Evolutionary conservation across 108 stramenopile genomes (phyloP).

Genomic region (Nitzschia inconspicua): DNA sequence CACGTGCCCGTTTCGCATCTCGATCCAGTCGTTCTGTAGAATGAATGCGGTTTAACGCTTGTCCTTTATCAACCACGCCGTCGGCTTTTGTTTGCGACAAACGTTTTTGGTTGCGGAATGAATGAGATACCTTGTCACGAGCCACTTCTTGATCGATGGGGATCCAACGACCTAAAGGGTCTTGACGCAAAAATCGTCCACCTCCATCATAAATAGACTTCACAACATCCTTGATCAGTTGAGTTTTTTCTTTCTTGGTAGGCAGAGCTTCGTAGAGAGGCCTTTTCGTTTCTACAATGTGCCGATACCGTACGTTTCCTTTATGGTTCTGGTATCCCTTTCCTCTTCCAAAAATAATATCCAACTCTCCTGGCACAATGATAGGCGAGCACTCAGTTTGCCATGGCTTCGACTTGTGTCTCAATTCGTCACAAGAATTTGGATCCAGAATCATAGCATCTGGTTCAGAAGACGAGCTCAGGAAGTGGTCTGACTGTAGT

Average conservation of each 20-base stretch:
- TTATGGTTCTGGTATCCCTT: constrained; percentile 15
- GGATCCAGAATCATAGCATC: too few species aligned
- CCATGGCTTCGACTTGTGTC: too few species aligned
- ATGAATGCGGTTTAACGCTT: too few species aligned
- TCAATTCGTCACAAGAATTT: too few species aligned
- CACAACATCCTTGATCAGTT: constrained; percentile 30
- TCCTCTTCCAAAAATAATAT: constrained; percentile 16
- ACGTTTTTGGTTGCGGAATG: constrained; percentile 27
- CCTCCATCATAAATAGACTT: constrained; percentile 10
- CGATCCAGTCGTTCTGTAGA: too few species aligned
- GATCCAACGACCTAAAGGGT: constrained; percentile 19
- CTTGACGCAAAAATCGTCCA: constrained; percentile 34
- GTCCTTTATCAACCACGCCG: too few species aligned
- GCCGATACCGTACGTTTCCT: constrained; percentile 22
- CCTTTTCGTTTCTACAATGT: constrained; percentile 21
- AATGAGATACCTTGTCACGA: constrained; percentile 28
- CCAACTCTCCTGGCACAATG: constrained; percentile 6
- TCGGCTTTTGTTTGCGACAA: too few species aligned
- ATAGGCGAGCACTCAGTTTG: too few species aligned
- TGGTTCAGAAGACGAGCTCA: too few species aligned
- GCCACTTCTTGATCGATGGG: constrained; percentile 28
- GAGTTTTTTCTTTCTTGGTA: constrained; percentile 23
- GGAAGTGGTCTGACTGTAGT: too few species aligned
- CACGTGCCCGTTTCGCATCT: too few species aligned
- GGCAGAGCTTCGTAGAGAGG: constrained; percentile 12